Evolutionary conservation across 2,329 filamentous ascomycete species (phyloP).

Genomic region (Epichloe typhina): DNA sequence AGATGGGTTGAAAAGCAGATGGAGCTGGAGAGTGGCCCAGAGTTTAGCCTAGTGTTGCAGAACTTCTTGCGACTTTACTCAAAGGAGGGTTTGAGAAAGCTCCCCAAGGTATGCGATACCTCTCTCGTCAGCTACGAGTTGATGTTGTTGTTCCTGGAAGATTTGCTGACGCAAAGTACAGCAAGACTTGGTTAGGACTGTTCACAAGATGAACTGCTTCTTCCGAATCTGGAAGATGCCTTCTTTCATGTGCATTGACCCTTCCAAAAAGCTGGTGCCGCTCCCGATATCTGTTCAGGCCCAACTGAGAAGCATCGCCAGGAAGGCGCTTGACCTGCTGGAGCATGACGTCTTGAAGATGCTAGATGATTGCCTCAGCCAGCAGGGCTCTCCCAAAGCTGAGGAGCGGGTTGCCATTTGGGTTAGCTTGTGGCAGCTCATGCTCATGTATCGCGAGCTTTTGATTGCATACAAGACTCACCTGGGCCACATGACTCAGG

Average conservation of each 20-base stretch:
- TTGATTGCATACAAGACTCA: slow-evolving; percentile 18
- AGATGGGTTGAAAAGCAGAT: slow-evolving; percentile 26
- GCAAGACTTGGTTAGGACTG: slow-evolving; percentile 28
- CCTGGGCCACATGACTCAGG: slow-evolving; percentile 13
- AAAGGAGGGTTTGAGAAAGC: slow-evolving; percentile 18
- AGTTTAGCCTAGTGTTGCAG: slow-evolving; percentile 22
- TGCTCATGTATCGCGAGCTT: slow-evolving; percentile 34
- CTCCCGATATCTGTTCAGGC: slow-evolving; percentile 28
- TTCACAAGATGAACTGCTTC: slow-evolving; percentile 35
- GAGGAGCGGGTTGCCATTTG: slow-evolving; percentile 32
- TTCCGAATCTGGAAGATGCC: slow-evolving; percentile 35
- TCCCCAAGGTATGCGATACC: slow-evolving; percentile 24
- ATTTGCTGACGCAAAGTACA: slow-evolving; percentile 14
- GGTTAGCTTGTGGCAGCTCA: slow-evolving; percentile 35
- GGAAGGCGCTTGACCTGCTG: slow-evolving; percentile 21
- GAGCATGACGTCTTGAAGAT: slow-evolving; percentile 28
- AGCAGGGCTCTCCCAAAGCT: slow-evolving; percentile 24
- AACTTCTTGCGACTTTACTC: slow-evolving; percentile 25
- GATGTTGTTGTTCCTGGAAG: background rate
- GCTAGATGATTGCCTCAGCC: slow-evolving; percentile 25
- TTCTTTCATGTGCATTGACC: slow-evolving; percentile 27
- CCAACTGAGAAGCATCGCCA: slow-evolving; percentile 26
- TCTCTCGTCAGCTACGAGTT: background rate
- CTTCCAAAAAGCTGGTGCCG: slow-evolving; percentile 23
- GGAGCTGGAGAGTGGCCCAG: slow-evolving; percentile 17